Base-by-base conservation (phyloP, 345 rosid genomes). In the Sonneratia alba region DNA sequence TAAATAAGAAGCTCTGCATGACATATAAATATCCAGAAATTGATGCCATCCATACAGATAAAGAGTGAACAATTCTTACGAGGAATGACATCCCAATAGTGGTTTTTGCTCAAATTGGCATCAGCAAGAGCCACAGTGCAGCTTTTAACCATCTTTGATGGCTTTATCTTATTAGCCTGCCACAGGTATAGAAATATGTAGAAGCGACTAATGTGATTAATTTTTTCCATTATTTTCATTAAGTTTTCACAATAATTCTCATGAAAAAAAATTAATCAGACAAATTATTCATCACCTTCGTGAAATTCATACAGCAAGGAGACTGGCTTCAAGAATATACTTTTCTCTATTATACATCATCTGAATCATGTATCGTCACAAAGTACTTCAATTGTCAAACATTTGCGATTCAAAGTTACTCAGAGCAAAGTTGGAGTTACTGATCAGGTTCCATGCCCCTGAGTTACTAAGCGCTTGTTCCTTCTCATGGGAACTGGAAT, bases 81-180 rank as follows among this genome's bases (percentile, higher is more conserved):
- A 72, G 99, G 97, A 18, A 95, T 32, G 27, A 92, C 87, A 71
- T 92, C 89, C 36, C 66, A 42, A 71, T 95, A 92, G 71, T 97
- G 84, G 75, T 92, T 95, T 49, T 95, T 95, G 80, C 81, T 83
- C 56, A 57, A 36, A 82, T 95, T 92, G 77, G 71, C 87, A 62
- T 56, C 53, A 63, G 83, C 78, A 72, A 83, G 80, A 47, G 87
- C 97, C 66, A 88, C 88, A 15, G 81, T 80, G 78, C 89, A 84
- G 79, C 79, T 80, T 69, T 36, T 75, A 21, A 16, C 45, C 88
- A 87, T 77, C 82, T 85, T 87, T 32, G 91, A 82, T 1, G 86
- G 64, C 37, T 81, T 55, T 40, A 92, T 18, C 83, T 88, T 79
- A 70, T 75, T 80, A 34, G 85, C 88, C 95, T 90, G 81, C 42